phyloP scores from a whole-genome alignment of 805 yeast genomes.

The Candida stauntonica region DNA sequence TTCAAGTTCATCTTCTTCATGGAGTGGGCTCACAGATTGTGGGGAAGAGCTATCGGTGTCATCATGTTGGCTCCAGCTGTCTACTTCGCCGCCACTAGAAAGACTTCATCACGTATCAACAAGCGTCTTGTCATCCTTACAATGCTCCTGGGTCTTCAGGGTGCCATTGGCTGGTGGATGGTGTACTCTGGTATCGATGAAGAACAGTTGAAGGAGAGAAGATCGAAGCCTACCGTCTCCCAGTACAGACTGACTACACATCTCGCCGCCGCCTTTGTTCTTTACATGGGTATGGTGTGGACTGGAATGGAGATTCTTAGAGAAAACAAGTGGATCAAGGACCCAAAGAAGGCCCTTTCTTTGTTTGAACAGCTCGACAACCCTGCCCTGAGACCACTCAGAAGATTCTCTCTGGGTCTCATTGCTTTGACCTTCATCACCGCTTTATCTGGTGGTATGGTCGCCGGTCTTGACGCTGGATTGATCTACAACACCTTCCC shows the following conservation, averaged over 20 bases:
- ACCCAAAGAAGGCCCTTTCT: slow-evolving; percentile 54
- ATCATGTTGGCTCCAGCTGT: slow-evolving; percentile 80
- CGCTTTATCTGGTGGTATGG: slow-evolving; percentile 97
- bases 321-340: slow-evolving; percentile 63
- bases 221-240: slow-evolving; percentile 94
- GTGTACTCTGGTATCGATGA: slow-evolving; percentile 91
- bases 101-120: slow-evolving; percentile 64
- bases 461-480: slow-evolving; percentile 98
- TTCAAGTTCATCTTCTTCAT: slow-evolving; percentile 90
- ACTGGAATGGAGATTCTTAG: slow-evolving; percentile 81
- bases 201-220: slow-evolving; percentile 69
- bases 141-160: slow-evolving; percentile 83
- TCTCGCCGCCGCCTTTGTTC: slow-evolving; percentile 84
- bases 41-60: slow-evolving; percentile 89
- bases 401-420: slow-evolving; percentile 51
- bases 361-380: slow-evolving; percentile 56
- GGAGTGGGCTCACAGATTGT: slow-evolving; percentile 96
- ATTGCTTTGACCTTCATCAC: slow-evolving; percentile 75
- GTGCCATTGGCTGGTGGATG: slow-evolving; percentile 99
- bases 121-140: slow-evolving; percentile 68
- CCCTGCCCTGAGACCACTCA: slow-evolving; percentile 54
- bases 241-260: slow-evolving; percentile 94
- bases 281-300: slow-evolving; percentile 86
- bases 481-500: slow-evolving; percentile 95
- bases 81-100: slow-evolving; percentile 66